A percentile compares a stretch with the other conserved stretches of the same genome.
Conservation (phyloP, 441 rosid genomes). For the Gossypium laxum region DNA sequence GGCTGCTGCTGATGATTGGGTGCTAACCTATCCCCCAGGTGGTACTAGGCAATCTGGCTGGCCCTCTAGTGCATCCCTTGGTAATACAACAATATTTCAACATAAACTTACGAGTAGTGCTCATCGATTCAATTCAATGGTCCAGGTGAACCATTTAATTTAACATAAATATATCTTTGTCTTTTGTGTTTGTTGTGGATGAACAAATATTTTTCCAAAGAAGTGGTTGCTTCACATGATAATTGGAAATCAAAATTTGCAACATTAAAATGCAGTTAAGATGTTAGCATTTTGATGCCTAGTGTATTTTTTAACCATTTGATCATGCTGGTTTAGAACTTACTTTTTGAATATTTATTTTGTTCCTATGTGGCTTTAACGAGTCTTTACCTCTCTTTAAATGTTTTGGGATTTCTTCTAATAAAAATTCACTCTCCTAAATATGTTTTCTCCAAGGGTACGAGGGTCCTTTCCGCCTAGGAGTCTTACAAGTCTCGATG, state of each 20-base stretch:
- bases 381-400: not conserved
- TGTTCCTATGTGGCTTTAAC: not conserved
- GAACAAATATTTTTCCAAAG: not conserved
- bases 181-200: not conserved
- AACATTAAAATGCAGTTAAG: not conserved
- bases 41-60: constrained; percentile 65
- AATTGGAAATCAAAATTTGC: not conserved
- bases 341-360: not conserved
- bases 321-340: not conserved
- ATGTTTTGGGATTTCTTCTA: constrained; percentile 5
- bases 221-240: not conserved
- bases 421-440: not conserved
- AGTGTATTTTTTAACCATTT: not conserved
- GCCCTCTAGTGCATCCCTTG: constrained; percentile 32
- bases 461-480: not conserved
- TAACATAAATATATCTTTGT: not conserved
- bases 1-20: constrained; percentile 99
- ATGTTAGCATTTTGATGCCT: not conserved
- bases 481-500: not conserved
- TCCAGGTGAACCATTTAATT: constrained; percentile 57
- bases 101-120: constrained; percentile 90
- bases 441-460: not conserved
- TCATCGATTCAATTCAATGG: constrained; percentile 92
- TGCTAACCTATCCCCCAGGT: constrained; percentile 54
- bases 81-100: constrained; percentile 48